A percentile compares a stretch with the other conserved stretches of the same genome.
phyloP scores from a whole-genome alignment of 2,329 filamentous ascomycete species.

The Pestalotiopsis sp. region DNA sequence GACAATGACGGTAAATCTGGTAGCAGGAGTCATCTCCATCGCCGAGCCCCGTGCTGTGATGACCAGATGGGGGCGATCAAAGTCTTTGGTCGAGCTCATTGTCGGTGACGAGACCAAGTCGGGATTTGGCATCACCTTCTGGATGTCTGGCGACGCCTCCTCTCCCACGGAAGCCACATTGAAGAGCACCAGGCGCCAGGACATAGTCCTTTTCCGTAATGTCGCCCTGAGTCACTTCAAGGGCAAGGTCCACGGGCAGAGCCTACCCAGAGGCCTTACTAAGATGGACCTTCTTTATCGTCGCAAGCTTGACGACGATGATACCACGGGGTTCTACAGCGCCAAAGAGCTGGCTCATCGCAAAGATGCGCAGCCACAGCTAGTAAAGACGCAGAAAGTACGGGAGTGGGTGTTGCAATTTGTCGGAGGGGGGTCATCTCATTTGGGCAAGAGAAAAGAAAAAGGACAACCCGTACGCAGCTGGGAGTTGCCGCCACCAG shows the following conservation, averaged over 20 bases:
- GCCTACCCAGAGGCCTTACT: constrained; percentile 71
- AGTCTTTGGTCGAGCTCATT: constrained; percentile 74
- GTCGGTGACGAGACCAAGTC: constrained; percentile 85
- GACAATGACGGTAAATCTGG: constrained; percentile 78
- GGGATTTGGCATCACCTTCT: constrained; percentile 82
- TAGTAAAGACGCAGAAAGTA: constrained; percentile 67
- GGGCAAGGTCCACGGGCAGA: constrained; percentile 82
- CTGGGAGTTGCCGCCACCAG: constrained; percentile 33
- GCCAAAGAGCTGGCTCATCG: constrained; percentile 46
- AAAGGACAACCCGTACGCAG: constrained; percentile 27
- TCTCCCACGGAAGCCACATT: constrained; percentile 21
- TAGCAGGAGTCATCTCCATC: constrained; percentile 78
- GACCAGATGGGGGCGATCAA: constrained; percentile 63
- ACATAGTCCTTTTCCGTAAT: constrained; percentile 79
- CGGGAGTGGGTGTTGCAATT: constrained; percentile 76
- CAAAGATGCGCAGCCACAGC: constrained; percentile 46
- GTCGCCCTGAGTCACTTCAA: constrained; percentile 77
- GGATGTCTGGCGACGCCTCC: constrained; percentile 55
- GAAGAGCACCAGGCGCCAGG: constrained; percentile 62
- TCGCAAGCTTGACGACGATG: constrained; percentile 50
- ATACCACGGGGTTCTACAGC: constrained; percentile 59
- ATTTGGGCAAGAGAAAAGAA: constrained; percentile 25
- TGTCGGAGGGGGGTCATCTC: constrained; percentile 48
- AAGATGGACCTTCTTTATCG: constrained; percentile 68
- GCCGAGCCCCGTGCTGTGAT: constrained; percentile 67